Evolutionary conservation across 2,329 filamentous ascomycete genomes (phyloP).

Genomic region (Cytospora chrysosperma): DNA sequence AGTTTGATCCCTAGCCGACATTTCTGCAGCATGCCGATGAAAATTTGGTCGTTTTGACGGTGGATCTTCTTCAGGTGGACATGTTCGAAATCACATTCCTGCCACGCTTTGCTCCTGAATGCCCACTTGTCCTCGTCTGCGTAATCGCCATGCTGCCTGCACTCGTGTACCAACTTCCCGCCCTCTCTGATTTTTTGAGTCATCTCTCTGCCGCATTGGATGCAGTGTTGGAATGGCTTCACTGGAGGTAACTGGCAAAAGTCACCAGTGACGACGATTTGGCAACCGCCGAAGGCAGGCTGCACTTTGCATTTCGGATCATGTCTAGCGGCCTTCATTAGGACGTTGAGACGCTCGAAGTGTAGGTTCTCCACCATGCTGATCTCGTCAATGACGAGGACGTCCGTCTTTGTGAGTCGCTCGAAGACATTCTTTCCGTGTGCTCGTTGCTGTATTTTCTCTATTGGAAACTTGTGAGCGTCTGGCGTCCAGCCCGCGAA

Average conservation of each 20-base stretch:
- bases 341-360: constrained; percentile 50
- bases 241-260: constrained; percentile 62
- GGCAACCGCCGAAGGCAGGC: constrained; percentile 45
- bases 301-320: constrained; percentile 4
- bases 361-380: constrained; percentile 61
- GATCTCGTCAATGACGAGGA: constrained; percentile 65
- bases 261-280: constrained; percentile 58
- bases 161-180: constrained; percentile 32
- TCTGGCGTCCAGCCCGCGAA: constrained; percentile 57
- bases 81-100: constrained; percentile 51
- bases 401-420: constrained; percentile 45
- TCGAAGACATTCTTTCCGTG: constrained; percentile 35
- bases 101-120: constrained; percentile 56
- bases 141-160: constrained; percentile 38
- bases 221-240: constrained; percentile 53
- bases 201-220: constrained; percentile 44
- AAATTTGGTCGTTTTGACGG: constrained; percentile 53
- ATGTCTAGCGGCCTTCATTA: constrained; percentile 42
- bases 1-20: constrained; percentile 48
- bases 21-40: constrained; percentile 56
- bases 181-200: constrained; percentile 20
- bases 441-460: constrained; percentile 34
- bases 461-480: constrained; percentile 42
- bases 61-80: constrained; percentile 55
- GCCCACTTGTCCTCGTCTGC: constrained; percentile 58